phyloP scores from a whole-genome alignment of 116 monocot species.

The Dioscorea cayenensis region DNA sequence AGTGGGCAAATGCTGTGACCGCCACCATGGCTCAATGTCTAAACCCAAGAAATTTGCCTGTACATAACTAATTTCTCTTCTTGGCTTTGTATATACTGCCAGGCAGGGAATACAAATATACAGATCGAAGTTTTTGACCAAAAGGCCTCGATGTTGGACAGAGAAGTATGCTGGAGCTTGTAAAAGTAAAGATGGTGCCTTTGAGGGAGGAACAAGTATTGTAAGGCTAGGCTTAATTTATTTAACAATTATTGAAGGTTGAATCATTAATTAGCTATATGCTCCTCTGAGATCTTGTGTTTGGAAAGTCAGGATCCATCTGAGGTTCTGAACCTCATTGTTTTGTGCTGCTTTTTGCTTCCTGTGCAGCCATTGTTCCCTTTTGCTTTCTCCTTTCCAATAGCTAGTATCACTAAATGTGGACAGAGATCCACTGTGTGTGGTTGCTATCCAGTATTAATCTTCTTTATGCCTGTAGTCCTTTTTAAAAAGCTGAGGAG shows the following conservation, averaged over 20 bases:
- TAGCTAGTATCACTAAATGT: too few relatives aligned
- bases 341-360: background rate
- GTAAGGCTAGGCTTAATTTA: conserved; percentile 8
- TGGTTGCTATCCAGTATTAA: too few relatives aligned
- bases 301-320: background rate
- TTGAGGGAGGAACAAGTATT: background rate
- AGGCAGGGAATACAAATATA: conserved; percentile 91
- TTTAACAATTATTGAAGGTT: background rate
- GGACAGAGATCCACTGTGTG: too few relatives aligned
- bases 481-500: too few relatives aligned
- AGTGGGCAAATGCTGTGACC: conserved; percentile 43
- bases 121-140: conserved; percentile 62
- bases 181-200: conserved; percentile 8
- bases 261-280: background rate
- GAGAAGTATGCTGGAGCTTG: conserved; percentile 59
- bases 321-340: background rate
- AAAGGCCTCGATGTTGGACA: conserved; percentile 75
- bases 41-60: background rate
- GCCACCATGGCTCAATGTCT: background rate
- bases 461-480: too few relatives aligned
- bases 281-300: background rate
- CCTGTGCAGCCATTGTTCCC: too few relatives aligned
- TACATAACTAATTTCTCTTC: background rate
- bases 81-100: conserved; percentile 34
- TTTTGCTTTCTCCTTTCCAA: too few relatives aligned